Evolutionary conservation across 805 yeast species (phyloP).

Genomic region (Kockiozyma suomiensis): DNA sequence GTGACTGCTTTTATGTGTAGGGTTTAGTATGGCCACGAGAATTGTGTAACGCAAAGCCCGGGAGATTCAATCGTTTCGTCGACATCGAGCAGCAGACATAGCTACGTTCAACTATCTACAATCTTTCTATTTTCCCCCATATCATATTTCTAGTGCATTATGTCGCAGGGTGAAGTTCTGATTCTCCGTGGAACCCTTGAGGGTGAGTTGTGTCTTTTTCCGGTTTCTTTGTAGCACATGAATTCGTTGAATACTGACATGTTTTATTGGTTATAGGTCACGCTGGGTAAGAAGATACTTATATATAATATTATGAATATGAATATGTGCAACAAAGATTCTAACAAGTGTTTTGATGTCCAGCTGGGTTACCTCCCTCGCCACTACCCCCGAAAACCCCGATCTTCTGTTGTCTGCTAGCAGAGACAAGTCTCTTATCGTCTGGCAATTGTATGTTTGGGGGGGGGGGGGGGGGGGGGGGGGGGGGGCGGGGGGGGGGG

Average conservation of each 20-base stretch:
- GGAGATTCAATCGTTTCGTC: too few relatives aligned
- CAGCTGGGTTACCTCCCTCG: constrained; percentile 95
- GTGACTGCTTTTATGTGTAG: constrained; percentile 14
- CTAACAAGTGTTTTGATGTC: constrained; percentile 41
- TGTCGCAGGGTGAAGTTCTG: constrained; percentile 35
- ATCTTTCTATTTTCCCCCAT: not conserved
- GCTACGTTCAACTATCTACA: not conserved
- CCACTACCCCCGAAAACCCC: constrained; percentile 98
- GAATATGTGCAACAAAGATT: not conserved
- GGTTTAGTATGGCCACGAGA: not conserved
- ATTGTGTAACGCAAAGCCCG: not conserved
- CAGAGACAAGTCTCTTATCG: constrained; percentile 97
- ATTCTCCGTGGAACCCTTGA: constrained; percentile 98
- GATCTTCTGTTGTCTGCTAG: constrained; percentile 97
- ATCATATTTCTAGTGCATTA: constrained; percentile 2
- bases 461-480: not conserved
- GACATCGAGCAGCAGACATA: too few relatives aligned
- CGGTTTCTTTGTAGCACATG: constrained; percentile 4
- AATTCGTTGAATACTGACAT: constrained; percentile 23
- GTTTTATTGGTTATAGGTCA: constrained; percentile 50
- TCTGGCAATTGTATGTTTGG: constrained; percentile 74
- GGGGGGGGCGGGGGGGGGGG: too few relatives aligned
- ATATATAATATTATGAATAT: not conserved
- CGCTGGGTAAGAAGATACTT: constrained; percentile 53
- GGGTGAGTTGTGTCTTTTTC: constrained; percentile 53